Evolutionary conservation across 305 asterid species (phyloP), one percentile per base, ranked within the genome.

Genomic region (Lippia alba): DNA sequence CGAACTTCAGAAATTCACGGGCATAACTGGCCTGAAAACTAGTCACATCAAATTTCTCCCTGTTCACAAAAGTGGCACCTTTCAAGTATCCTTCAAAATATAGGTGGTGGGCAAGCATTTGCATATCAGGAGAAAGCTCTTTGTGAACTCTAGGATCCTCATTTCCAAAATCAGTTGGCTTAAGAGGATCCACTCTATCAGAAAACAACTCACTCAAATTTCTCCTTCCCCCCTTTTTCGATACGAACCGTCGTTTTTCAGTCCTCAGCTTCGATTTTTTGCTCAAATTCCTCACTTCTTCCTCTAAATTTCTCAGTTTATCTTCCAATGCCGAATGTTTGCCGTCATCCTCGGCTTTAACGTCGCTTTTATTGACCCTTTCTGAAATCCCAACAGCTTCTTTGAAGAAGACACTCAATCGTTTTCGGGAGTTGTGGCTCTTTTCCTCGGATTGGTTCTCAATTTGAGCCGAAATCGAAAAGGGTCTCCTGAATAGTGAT

Each of bases 111-210:
- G 73, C 82, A 24, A 92, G 81, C 83, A 74, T 41, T 48, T 72
- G 79, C 97, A 92, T 85, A 61, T 89, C 95, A 48, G 88, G 34
- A 33, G 97, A 84, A 67, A 92, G 89, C 74, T 76, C 76, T 50
- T 76, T 84, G 79, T 75, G 75, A 58, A 88, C 86, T 58, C 30
- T 76, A 7, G 77, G 78, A 76, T 85, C 80, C 68, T 89, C 88
- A 76, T 61, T 56, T 39, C 86, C 84, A 41, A 54, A 71, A n/a
- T 67, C 72, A 66, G 16, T 67, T 4, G 17, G 60, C 56, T 80
- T 71, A 33, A 56, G 56, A 20, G 60, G 15, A 72, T 55, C 69
- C 36, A 39, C 64, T 57, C 40, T 34, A 61, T 64, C 64, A 65
- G 58, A 11, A 76, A 85, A 85, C 78, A 84, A 71, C 34, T 66